phyloP scores from a whole-genome alignment of 768 basidiomycete genomes.

The Xerocomus potaroensis region DNA sequence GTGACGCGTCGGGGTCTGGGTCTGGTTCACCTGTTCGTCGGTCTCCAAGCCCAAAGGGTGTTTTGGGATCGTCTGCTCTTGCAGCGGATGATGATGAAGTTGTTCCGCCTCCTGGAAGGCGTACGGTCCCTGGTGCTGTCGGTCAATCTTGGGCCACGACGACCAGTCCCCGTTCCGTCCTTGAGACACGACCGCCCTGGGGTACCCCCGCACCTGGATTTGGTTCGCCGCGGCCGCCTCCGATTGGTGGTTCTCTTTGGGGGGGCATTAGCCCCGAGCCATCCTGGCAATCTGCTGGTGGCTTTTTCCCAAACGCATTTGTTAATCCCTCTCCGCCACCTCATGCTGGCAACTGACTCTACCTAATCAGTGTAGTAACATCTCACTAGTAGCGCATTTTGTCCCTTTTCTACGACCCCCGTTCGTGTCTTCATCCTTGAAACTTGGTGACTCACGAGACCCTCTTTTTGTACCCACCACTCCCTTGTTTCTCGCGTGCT shows the following conservation, averaged over 20 bases:
- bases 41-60: conserved; percentile 57
- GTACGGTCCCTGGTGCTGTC: conserved; percentile 37
- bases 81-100: conserved; percentile 81
- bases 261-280: conserved; percentile 36
- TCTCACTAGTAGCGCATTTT: conserved; percentile 8
- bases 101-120: conserved; percentile 47
- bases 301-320: conserved; percentile 47
- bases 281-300: conserved; percentile 48
- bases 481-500: conserved; percentile 14
- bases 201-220: conserved; percentile 38
- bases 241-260: conserved; percentile 39
- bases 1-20: conserved; percentile 46
- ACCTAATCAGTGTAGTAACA: conserved; percentile 23
- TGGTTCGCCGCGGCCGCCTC: conserved; percentile 32
- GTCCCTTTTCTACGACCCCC: neutral
- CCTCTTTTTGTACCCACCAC: conserved; percentile 1
- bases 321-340: conserved; percentile 49
- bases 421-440: neutral
- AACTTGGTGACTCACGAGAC: conserved; percentile 17
- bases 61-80: conserved; percentile 73
- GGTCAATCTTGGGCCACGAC: conserved; percentile 47
- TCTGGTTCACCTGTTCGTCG: conserved; percentile 55
- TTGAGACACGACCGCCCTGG: conserved; percentile 44
- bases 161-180: conserved; percentile 42
- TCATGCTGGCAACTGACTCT: conserved; percentile 30